These are phyloP conservation scores for Aegilops sharonensis DNA, from an alignment of 176 grass and related monocot species.

Conservation along the genomic window DNA sequence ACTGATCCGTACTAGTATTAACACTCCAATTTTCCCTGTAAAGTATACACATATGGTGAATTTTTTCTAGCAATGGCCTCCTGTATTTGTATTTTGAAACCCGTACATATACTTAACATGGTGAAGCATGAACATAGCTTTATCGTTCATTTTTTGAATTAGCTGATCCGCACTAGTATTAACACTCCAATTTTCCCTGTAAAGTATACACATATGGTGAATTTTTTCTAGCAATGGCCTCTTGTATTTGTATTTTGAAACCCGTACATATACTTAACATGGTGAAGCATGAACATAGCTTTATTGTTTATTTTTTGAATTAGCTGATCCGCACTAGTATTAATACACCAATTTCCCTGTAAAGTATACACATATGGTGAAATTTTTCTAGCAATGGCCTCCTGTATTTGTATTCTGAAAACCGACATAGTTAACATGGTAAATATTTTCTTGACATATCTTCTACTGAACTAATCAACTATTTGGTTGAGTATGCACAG, in stretches of 20 bases:
- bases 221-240: background rate
- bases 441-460: background rate
- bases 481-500: slow-evolving; percentile 23
- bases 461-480: background rate
- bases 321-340: background rate
- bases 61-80: background rate
- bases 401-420: background rate
- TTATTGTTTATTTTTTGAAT: background rate
- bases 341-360: background rate
- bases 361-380: no score
- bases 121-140: background rate
- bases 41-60: background rate
- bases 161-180: background rate
- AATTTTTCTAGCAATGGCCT: background rate
- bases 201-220: background rate
- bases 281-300: background rate
- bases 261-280: background rate
- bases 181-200: background rate
- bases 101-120: background rate
- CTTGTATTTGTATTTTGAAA: background rate
- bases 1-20: background rate
- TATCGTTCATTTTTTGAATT: background rate
- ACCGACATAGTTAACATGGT: background rate
- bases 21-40: background rate
- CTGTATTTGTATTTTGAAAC: background rate